A percentile compares a stretch with the other conserved stretches of the same genome.
Evolutionary conservation across 345 rosid genomes (phyloP).

Genomic region (Gossypium raimondii): DNA sequence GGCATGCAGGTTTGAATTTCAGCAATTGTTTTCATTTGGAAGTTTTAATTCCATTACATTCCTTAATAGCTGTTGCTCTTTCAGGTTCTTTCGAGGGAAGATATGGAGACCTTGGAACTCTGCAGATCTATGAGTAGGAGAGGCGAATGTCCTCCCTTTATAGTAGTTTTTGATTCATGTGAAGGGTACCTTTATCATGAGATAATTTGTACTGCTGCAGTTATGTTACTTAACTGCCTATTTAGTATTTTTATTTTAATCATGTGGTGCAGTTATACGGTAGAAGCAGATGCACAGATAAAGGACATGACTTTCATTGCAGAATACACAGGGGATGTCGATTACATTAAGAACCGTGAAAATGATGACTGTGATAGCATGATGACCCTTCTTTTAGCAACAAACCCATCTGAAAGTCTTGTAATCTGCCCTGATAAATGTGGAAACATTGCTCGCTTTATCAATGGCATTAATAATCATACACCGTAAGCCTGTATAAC

Average conservation of each 20-base stretch:
- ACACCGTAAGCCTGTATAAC: conserved; percentile 47
- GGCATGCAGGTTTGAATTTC: conserved; percentile 74
- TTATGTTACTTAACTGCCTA: conserved; percentile 10
- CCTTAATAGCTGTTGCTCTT: neutral
- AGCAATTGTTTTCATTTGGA: neutral
- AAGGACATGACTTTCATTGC: conserved; percentile 82
- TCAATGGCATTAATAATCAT: conserved; percentile 88
- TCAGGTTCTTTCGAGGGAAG: conserved; percentile 76
- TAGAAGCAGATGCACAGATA: conserved; percentile 74
- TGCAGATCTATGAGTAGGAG: conserved; percentile 69
- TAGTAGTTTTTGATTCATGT: conserved; percentile 73
- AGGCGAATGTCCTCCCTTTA: conserved; percentile 83
- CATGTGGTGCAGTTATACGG: conserved; percentile 63
- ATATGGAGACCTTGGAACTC: conserved; percentile 59
- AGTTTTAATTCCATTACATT: neutral
- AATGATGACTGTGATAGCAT: conserved; percentile 83
- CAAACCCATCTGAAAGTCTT: conserved; percentile 58
- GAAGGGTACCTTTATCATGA: conserved; percentile 63
- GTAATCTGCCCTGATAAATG: conserved; percentile 85
- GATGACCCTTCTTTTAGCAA: conserved; percentile 82
- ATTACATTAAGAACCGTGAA: conserved; percentile 69
- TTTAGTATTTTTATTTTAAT: conserved; percentile 14
- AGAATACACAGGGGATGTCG: conserved; percentile 92
- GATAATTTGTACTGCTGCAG: conserved; percentile 11
- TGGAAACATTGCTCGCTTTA: conserved; percentile 87